Conservation (phyloP, 306 rosid genomes). For the Clitoria ternatea region DNA sequence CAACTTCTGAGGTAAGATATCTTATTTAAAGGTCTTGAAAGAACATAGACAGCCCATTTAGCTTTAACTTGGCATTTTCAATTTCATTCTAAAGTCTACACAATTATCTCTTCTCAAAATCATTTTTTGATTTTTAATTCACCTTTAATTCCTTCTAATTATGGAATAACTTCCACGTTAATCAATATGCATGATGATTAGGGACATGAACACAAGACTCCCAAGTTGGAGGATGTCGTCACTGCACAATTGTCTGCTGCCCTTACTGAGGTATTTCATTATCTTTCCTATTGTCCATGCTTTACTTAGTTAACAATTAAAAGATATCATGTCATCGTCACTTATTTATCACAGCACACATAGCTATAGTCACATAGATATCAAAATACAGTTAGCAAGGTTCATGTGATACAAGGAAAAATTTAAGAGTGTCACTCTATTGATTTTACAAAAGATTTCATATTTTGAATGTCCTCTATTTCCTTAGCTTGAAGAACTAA, state of each 20-base stretch:
- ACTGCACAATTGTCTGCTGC: constrained; percentile 21
- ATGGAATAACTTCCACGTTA: constrained; percentile 9
- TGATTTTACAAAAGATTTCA: not conserved
- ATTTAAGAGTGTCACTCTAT: too few species aligned
- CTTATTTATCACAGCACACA: not conserved
- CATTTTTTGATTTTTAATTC: not conserved
- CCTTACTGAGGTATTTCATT: constrained; percentile 32
- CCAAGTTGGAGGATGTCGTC: constrained; percentile 15
- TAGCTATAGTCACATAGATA: not conserved
- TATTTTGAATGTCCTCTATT: not conserved
- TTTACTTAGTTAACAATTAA: constrained; percentile 6
- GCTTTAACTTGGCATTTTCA: not conserved
- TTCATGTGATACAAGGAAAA: not conserved
- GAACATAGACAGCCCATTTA: not conserved
- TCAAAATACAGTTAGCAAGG: not conserved
- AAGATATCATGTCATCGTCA: not conserved
- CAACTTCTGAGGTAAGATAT: constrained; percentile 37
- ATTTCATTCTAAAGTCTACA: not conserved
- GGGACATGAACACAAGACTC: constrained; percentile 24
- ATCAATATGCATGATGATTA: constrained; percentile 2
- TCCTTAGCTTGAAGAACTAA: constrained; percentile 8
- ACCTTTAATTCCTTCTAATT: not conserved
- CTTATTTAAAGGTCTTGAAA: constrained; percentile 17
- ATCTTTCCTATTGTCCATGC: not conserved
- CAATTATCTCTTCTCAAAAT: not conserved